Percentiles rank a stretch among this genome's conserved stretches.
Conservation (phyloP, 2,329 filamentous ascomycete species). For the Phyllosticta citrichinensis region DNA sequence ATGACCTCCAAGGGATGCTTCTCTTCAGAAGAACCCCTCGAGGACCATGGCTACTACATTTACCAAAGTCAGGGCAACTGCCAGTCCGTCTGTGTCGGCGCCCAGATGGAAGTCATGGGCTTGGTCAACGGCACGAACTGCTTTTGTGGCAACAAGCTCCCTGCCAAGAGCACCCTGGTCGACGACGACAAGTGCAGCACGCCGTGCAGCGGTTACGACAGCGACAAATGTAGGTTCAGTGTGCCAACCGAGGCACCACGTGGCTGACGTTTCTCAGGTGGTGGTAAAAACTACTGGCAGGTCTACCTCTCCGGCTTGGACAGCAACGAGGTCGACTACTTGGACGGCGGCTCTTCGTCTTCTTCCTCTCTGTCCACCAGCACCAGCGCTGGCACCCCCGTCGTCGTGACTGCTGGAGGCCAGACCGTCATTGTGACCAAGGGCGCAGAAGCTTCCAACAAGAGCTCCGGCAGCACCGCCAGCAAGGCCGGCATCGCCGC, state of each 20-base stretch:
- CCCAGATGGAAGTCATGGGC: slow-evolving; percentile 49
- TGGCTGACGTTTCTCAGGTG: slow-evolving; percentile 35
- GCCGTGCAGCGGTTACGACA: slow-evolving; percentile 52
- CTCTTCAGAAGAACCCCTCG: slow-evolving; percentile 35
- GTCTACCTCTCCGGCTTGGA: slow-evolving; percentile 43
- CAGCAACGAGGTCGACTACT: slow-evolving; percentile 27
- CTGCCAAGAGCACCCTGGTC: slow-evolving; percentile 44
- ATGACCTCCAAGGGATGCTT: slow-evolving; percentile 42
- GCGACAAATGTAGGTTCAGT: slow-evolving; percentile 53
- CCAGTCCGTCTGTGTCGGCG: slow-evolving; percentile 39
- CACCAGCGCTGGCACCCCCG: slow-evolving; percentile 11
- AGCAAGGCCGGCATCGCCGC: slow-evolving; percentile 79
- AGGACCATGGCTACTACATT: slow-evolving; percentile 37
- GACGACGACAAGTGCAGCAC: slow-evolving; percentile 53
- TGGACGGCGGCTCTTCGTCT: slow-evolving; percentile 19
- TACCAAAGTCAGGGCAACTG: slow-evolving; percentile 50
- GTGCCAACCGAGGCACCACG: neutral
- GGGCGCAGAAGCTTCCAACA: slow-evolving; percentile 35
- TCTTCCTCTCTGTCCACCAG: slow-evolving; percentile 13
- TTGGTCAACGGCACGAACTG: slow-evolving; percentile 54
- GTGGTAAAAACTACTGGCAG: slow-evolving; percentile 43
- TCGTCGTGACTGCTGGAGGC: slow-evolving; percentile 23
- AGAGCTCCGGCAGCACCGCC: slow-evolving; percentile 27
- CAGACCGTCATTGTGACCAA: slow-evolving; percentile 25
- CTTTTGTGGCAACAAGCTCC: slow-evolving; percentile 63